Conservation (phyloP, 345 rosid species). For the Salix viminalis region DNA sequence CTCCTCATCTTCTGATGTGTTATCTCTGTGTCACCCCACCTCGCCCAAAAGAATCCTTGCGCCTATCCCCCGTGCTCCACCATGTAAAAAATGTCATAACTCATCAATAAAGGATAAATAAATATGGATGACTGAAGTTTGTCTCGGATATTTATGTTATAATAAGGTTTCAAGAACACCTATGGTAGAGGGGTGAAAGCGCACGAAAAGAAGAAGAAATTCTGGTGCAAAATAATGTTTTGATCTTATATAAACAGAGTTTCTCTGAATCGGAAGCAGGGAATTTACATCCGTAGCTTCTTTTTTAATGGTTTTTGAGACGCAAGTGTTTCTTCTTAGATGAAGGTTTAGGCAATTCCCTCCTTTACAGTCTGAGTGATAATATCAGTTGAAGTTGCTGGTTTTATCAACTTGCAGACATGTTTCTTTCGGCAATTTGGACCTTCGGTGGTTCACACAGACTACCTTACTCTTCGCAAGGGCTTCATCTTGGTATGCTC, state of each 20-base stretch:
- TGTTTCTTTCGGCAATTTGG: conserved; percentile 94
- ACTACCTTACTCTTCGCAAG: conserved; percentile 81
- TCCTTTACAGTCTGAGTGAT: neutral
- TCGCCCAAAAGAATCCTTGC: neutral
- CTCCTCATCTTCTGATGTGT: neutral
- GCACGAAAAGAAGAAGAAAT: no score
- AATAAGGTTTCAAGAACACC: neutral
- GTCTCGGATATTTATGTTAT: neutral
- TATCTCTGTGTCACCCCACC: neutral
- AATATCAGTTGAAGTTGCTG: neutral
- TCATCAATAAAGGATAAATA: neutral
- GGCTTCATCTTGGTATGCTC: conserved; percentile 72
- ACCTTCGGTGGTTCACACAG: conserved; percentile 74
- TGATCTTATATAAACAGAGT: neutral
- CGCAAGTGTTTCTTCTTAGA: neutral
- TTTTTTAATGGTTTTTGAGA: neutral
- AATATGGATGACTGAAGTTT: neutral
- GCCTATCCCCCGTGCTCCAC: neutral
- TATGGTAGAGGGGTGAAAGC: no score
- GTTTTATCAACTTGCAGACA: conserved; percentile 46
- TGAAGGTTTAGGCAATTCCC: neutral
- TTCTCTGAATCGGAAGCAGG: neutral
- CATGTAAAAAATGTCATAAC: neutral
- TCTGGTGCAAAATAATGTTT: no score
- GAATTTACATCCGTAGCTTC: neutral